Evolutionary conservation across 805 yeast species (phyloP).

Genomic region (Kuraishia borneana): DNA sequence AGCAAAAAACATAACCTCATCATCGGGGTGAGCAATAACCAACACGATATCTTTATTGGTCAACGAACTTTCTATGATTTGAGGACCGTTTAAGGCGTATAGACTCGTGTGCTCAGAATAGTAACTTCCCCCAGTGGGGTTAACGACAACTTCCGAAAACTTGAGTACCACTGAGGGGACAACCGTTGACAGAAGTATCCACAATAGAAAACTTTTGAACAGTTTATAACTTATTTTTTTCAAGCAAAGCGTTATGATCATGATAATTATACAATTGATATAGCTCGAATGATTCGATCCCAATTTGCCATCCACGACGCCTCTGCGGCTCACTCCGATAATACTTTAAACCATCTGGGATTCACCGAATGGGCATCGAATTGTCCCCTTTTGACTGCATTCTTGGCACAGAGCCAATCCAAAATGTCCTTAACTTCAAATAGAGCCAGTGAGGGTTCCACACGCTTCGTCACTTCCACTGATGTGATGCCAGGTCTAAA

Average conservation of each 20-base stretch:
- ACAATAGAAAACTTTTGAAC: neutral
- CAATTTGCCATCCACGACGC: too few relatives aligned
- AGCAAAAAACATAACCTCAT: slow-evolving; percentile 94
- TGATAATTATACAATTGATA: neutral
- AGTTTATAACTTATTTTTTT: neutral
- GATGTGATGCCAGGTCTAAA: slow-evolving; percentile 43
- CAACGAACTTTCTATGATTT: slow-evolving; percentile 8
- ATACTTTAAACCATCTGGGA: slow-evolving; percentile 32
- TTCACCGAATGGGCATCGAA: slow-evolving; percentile 31
- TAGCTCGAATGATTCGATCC: too few relatives aligned
- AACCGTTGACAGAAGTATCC: slow-evolving; percentile 3
- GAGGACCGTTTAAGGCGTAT: slow-evolving; percentile 12
- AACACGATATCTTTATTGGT: slow-evolving; percentile 14
- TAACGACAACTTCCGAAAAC: neutral
- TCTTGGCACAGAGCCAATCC: slow-evolving; percentile 33
- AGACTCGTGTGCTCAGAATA: slow-evolving; percentile 2
- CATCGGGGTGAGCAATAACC: slow-evolving; percentile 93
- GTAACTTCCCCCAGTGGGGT: neutral
- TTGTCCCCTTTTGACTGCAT: slow-evolving; percentile 21
- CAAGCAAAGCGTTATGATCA: neutral
- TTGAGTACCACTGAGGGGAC: neutral
- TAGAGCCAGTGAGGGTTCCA: slow-evolving; percentile 19
- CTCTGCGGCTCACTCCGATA: slow-evolving; percentile 9
- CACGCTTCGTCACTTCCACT: slow-evolving; percentile 11
- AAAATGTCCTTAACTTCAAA: slow-evolving; percentile 26